Percentiles rank a stretch among this genome's conserved stretches.
Conservation (phyloP, 2,329 filamentous ascomycete genomes). For the Zymoseptoria ardabiliae region DNA sequence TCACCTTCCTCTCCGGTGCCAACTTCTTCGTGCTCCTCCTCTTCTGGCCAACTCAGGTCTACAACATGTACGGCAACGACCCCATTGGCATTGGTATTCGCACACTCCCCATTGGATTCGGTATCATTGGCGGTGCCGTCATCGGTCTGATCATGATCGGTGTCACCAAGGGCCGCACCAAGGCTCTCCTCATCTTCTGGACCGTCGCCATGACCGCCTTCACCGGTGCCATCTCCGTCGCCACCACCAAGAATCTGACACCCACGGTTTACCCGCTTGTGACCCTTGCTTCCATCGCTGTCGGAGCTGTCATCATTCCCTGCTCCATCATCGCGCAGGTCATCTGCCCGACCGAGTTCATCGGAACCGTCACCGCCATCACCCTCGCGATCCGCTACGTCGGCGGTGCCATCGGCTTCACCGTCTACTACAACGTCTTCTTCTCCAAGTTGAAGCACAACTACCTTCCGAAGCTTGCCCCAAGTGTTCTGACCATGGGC, state of each 20-base stretch:
- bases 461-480: background rate
- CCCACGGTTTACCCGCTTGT: constrained; percentile 40
- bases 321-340: constrained; percentile 60
- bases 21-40: constrained; percentile 39
- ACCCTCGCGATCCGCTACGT: constrained; percentile 62
- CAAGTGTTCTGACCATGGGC: background rate
- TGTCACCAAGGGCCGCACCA: constrained; percentile 51
- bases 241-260: constrained; percentile 20
- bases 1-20: constrained; percentile 35
- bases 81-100: constrained; percentile 58
- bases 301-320: constrained; percentile 62
- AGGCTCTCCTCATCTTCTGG: constrained; percentile 52
- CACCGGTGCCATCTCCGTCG: constrained; percentile 25
- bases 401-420: constrained; percentile 52
- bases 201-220: constrained; percentile 59
- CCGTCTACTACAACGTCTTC: constrained; percentile 48
- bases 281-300: constrained; percentile 54
- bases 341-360: constrained; percentile 60
- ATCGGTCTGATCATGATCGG: constrained; percentile 53
- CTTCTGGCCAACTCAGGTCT: constrained; percentile 59
- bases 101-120: constrained; percentile 57
- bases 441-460: constrained; percentile 30
- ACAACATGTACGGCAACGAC: constrained; percentile 54
- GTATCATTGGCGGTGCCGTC: constrained; percentile 54
- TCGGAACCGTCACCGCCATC: constrained; percentile 60